These are phyloP conservation scores for Fraxinus sp. DNA, from an alignment of 305 asterid genomes.

Conservation along the genomic window DNA sequence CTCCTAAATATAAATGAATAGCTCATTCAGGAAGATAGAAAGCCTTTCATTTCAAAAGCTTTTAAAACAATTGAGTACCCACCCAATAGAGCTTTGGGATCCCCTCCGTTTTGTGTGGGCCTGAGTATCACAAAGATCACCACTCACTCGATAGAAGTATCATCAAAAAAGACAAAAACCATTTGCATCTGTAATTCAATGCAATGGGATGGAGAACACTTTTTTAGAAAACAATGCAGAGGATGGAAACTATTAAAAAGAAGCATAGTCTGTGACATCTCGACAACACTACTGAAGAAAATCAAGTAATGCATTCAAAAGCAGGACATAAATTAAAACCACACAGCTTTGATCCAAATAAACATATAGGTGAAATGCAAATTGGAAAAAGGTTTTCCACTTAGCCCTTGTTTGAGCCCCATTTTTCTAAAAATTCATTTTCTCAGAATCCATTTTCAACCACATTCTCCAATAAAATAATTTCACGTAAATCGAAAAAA, in stretches of 20 bases:
- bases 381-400: neutral
- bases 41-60: constrained; percentile 39
- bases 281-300: neutral
- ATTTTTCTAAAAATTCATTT: too few species aligned
- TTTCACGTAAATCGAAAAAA: too few species aligned
- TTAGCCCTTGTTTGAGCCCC: too few species aligned
- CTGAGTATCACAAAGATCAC: constrained; percentile 48
- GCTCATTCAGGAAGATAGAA: constrained; percentile 30
- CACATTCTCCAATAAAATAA: too few species aligned
- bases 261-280: neutral
- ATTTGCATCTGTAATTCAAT: neutral
- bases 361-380: neutral
- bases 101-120: constrained; percentile 44
- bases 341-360: neutral
- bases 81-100: constrained; percentile 49
- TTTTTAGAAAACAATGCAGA: constrained; percentile 1
- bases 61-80: constrained; percentile 36
- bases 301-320: constrained; percentile 1
- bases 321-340: neutral
- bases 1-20: constrained; percentile 1
- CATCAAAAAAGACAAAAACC: neutral
- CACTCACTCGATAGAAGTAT: constrained; percentile 28
- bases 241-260: neutral
- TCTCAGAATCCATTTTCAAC: too few species aligned
- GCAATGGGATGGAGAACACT: constrained; percentile 8